Conservation (phyloP, 192 early-diverging fungal genomes). For the Thamnidium elegans region DNA sequence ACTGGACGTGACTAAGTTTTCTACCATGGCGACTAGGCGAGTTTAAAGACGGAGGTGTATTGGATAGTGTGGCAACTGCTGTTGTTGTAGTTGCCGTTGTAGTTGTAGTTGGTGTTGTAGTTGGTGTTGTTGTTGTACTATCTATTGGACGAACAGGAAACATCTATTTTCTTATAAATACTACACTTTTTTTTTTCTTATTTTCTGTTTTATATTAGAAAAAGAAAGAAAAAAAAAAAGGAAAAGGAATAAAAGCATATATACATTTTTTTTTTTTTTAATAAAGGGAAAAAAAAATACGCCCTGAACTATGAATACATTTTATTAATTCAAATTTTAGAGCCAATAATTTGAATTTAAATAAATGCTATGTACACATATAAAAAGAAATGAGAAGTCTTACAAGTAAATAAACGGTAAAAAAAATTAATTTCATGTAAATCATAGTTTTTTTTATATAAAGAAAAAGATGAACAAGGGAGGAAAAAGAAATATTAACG, state of each 20-base stretch:
- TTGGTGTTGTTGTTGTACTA: background rate
- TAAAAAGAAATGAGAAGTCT: too few relatives aligned
- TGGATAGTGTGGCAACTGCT: background rate
- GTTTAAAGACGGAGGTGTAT: background rate
- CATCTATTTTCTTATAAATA: background rate
- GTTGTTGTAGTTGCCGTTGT: background rate
- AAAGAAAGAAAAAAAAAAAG: background rate
- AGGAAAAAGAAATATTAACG: background rate
- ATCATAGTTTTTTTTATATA: background rate
- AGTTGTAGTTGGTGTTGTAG: background rate
- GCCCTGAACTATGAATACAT: too few relatives aligned
- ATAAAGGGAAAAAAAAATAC: background rate
- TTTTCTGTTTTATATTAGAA: background rate
- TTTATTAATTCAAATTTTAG: too few relatives aligned
- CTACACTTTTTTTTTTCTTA: background rate
- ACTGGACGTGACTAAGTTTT: too few relatives aligned
- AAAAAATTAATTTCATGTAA: too few relatives aligned
- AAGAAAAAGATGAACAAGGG: constrained; percentile 5
- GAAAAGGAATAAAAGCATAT: background rate
- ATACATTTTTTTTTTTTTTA: too few relatives aligned
- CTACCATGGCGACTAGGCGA: too few relatives aligned
- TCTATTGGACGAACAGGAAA: too few relatives aligned
- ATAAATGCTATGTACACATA: too few relatives aligned
- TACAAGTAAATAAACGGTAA: too few relatives aligned
- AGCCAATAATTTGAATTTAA: too few relatives aligned